A percentile compares a stretch with the other conserved stretches of the same genome.
phyloP scores from a whole-genome alignment of 768 basidiomycete genomes.

The Pleurotus sapidus region DNA sequence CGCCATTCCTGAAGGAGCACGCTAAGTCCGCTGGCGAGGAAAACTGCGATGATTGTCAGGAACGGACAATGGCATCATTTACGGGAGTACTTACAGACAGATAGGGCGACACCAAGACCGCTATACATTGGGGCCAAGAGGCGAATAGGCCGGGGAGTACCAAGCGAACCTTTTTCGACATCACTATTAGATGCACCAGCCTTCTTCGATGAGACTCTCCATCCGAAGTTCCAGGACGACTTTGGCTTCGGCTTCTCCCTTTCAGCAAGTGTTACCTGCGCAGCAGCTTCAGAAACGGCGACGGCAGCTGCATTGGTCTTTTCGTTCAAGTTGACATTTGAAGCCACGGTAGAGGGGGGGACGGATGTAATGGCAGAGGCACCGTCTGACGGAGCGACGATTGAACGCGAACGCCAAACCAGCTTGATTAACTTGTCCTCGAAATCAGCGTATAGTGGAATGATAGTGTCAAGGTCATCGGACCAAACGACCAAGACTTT shows the following conservation, averaged over 20 bases:
- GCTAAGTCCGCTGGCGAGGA: conserved; percentile 59
- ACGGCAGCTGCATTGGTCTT: conserved; percentile 31
- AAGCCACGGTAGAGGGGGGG: conserved; percentile 45
- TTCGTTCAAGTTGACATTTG: conserved; percentile 54
- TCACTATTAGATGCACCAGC: conserved; percentile 33
- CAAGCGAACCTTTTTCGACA: conserved; percentile 44
- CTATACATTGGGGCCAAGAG: conserved; percentile 72
- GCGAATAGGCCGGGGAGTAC: conserved; percentile 41
- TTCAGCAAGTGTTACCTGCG: conserved; percentile 26
- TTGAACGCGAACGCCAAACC: conserved; percentile 46
- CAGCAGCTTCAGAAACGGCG: conserved; percentile 26
- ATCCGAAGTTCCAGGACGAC: conserved; percentile 28
- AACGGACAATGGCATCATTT: neutral
- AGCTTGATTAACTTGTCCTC: conserved; percentile 64
- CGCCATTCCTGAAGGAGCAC: conserved; percentile 64
- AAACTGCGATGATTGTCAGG: conserved; percentile 41
- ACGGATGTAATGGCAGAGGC: conserved; percentile 35
- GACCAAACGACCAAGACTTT: conserved; percentile 83
- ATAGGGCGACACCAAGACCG: conserved; percentile 65
- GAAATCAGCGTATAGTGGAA: conserved; percentile 70
- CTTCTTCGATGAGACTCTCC: conserved; percentile 39
- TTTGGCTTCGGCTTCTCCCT: conserved; percentile 23
- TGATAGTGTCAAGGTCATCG: conserved; percentile 76
- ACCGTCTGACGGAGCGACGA: conserved; percentile 30
- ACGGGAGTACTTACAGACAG: conserved; percentile 49